Evolutionary conservation across 805 yeast genomes (phyloP).

Genomic region (Saccharomycopsis fibuligera): DNA sequence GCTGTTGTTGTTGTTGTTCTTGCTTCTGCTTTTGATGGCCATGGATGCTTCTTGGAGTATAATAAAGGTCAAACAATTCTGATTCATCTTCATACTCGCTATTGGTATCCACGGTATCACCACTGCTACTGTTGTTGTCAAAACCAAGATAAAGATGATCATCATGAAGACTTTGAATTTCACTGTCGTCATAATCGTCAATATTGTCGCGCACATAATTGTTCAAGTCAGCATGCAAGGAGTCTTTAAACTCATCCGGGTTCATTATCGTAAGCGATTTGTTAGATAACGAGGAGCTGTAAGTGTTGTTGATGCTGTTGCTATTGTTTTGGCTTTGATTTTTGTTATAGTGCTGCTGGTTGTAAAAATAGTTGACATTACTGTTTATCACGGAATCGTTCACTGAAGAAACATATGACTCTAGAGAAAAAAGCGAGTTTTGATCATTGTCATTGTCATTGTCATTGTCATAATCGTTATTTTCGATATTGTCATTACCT

Average conservation of each 20-base stretch:
- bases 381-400: slow-evolving; percentile 13
- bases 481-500: not conserved
- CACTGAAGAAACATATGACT: slow-evolving; percentile 18
- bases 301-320: not conserved
- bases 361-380: slow-evolving; percentile 17
- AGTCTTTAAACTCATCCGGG: slow-evolving; percentile 13
- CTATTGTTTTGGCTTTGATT: not conserved
- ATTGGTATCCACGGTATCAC: not conserved
- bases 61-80: not conserved
- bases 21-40: too few species aligned
- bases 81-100: not conserved
- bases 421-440: slow-evolving; percentile 5
- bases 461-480: not conserved
- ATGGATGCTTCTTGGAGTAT: not conserved
- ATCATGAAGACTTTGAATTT: slow-evolving; percentile 16
- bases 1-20: too few species aligned
- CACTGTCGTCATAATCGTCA: slow-evolving; percentile 20
- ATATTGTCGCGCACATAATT: slow-evolving; percentile 12
- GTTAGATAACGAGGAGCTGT: not conserved
- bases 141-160: not conserved
- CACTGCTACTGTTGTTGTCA: not conserved
- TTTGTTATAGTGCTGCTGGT: not conserved
- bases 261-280: slow-evolving; percentile 16
- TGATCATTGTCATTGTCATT: not conserved
- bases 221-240: not conserved